phyloP scores from a whole-genome alignment of 441 rosid genomes.

The Populus hybrid region DNA sequence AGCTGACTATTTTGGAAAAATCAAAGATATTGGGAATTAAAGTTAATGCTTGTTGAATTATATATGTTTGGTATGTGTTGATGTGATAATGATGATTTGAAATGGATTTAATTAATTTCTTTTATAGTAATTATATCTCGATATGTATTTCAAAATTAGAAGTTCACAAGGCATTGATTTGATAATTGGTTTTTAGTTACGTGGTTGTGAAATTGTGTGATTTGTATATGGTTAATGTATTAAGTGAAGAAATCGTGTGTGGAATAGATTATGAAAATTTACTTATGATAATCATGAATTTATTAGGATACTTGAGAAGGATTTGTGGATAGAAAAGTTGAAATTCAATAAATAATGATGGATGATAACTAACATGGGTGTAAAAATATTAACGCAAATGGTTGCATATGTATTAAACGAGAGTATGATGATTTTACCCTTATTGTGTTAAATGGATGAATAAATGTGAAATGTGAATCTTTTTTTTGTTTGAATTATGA shows the following conservation, averaged over 20 bases:
- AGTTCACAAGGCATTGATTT: not conserved
- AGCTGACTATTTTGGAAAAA: too few relatives aligned
- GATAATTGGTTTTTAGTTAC: not conserved
- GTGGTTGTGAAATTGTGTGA: not conserved
- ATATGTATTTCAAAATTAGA: too few relatives aligned
- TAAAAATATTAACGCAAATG: not conserved
- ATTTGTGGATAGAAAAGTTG: not conserved
- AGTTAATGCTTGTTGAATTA: not conserved
- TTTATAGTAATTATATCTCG: not conserved
- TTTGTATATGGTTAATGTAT: too few relatives aligned
- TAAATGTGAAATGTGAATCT: not conserved
- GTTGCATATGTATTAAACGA: not conserved
- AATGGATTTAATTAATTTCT: too few relatives aligned
- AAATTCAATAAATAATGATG: too few relatives aligned
- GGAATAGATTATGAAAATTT: not conserved
- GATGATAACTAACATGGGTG: not conserved
- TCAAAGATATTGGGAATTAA: not conserved
- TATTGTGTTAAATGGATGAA: not conserved
- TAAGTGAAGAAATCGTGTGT: not conserved
- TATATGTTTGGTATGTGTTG: too few relatives aligned
- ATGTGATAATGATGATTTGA: not conserved
- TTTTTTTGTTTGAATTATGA: too few relatives aligned
- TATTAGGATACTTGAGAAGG: not conserved
- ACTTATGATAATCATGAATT: not conserved
- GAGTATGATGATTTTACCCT: not conserved